These are phyloP conservation scores for Metschnikowia cerradonensis DNA, from an alignment of 805 yeast species.

Conservation along the genomic window DNA sequence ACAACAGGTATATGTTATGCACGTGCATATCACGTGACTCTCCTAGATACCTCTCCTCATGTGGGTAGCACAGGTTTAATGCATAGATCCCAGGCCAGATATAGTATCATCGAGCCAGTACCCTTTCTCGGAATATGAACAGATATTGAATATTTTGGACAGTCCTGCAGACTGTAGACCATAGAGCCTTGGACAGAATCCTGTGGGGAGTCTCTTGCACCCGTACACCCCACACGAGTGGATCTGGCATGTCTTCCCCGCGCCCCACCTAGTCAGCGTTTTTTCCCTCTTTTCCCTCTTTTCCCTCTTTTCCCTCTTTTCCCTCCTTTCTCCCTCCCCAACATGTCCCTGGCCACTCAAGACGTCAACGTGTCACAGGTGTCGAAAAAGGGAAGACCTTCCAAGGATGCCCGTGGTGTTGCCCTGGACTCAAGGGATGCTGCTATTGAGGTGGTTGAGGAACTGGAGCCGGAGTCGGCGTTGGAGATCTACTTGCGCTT, in stretches of 20 bases:
- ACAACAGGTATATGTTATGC: no score
- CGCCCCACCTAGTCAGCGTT: not conserved
- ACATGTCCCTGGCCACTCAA: slow-evolving; percentile 1
- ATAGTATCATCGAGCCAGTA: no score
- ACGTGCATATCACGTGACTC: no score
- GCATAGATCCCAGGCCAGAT: no score
- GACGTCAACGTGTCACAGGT: slow-evolving; percentile 4
- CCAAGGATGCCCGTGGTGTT: not conserved
- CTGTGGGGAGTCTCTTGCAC: no score
- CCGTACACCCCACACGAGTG: no score
- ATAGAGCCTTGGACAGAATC: no score
- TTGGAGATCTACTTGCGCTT: slow-evolving; percentile 68
- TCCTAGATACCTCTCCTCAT: no score
- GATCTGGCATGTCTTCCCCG: not conserved
- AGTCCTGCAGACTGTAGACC: no score
- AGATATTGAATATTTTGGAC: no score
- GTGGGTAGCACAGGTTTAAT: no score
- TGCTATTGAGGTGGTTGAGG: slow-evolving; percentile 3
- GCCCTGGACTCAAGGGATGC: not conserved
- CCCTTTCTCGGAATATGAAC: no score
- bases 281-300: not conserved
- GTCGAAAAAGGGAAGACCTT: not conserved
- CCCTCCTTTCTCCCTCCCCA: not conserved
- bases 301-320: not conserved
- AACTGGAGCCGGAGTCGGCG: slow-evolving; percentile 9